Evolutionary conservation across 2,329 filamentous ascomycete species (phyloP), one percentile per base, ranked within the genome.

Genomic region (Gyromitra esculenta): DNA sequence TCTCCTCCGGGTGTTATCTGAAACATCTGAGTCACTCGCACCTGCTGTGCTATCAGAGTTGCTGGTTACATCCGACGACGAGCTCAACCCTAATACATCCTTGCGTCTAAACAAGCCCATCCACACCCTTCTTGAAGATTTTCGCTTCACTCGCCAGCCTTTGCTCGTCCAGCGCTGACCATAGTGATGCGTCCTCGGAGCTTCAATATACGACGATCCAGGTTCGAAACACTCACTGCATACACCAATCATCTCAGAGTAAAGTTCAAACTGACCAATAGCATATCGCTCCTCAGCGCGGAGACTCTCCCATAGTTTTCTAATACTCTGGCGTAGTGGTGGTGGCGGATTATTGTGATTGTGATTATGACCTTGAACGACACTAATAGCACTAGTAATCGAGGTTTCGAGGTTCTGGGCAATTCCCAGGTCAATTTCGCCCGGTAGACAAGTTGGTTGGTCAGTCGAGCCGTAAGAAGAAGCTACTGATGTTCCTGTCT

Each of bases 191-290:
- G 31, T 69, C 37, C 78, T 60, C 21, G 78, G 78, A 31, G 78
- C 78, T 18, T 79, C 54, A 0, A 31, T 35, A 43, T 59, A 37
- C 13, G 62, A 52, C 15, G 77, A 67, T 31, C 74, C 78, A 6
- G 78, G 78, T 2, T 52, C 52, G 39, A 79, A 79, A 52, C 78
- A 79, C 5, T 41, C 43, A 5, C 21, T n/a, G 43, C 78, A 79
- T 21, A 75, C 64, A 5, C 78, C 78, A 5, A 54, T 67, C 45
- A 71, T 57, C 54, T 79, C 77, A 9, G 74, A 76, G 62, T 78
- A 79, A 21, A 73, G 65, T 45, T 79, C 78, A 31, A 73, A 79
- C 41, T 78, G 68, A 0, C 78, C 78, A 13, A 79, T 68, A 11
- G 75, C 69, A 54, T 79, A 60, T 35, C 74, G 73, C 74, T 79